A percentile compares a stretch with the other conserved stretches of the same genome.
These are phyloP conservation scores for Trichosanthes cucumerina DNA, from an alignment of 306 rosid genomes.

Conservation along the genomic window DNA sequence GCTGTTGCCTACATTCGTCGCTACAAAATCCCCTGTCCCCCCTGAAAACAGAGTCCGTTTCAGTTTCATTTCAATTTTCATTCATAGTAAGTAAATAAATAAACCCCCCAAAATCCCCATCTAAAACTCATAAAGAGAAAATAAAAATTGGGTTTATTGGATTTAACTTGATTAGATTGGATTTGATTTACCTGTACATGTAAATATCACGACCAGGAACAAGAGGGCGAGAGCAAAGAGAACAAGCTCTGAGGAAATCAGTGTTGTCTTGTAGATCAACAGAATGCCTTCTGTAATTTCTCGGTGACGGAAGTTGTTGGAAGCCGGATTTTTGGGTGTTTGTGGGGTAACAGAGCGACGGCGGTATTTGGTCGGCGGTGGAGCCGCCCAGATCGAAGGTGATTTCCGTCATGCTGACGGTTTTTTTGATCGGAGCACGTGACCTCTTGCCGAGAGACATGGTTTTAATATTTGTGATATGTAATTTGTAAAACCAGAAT, in stretches of 20 bases:
- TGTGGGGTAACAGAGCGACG: not conserved
- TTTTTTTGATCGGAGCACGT: constrained; percentile 68
- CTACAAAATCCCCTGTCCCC: constrained; percentile 88
- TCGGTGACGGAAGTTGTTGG: constrained; percentile 31
- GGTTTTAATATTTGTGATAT: not conserved
- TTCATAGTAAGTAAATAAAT: too few relatives aligned
- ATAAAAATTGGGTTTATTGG: not conserved
- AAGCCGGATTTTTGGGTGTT: not conserved
- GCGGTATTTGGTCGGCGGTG: not conserved
- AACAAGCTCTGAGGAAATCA: constrained; percentile 59
- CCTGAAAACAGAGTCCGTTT: constrained; percentile 16
- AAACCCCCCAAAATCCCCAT: not conserved
- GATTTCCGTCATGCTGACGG: constrained; percentile 75
- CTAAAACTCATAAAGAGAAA: not conserved
- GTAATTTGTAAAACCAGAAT: not conserved
- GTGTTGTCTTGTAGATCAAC: constrained; percentile 28
- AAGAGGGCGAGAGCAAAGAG: constrained; percentile 64
- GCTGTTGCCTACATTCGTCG: constrained; percentile 77
- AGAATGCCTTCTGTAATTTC: constrained; percentile 30
- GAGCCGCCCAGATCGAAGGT: constrained; percentile 50
- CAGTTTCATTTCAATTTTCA: not conserved
- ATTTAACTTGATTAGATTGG: not conserved
- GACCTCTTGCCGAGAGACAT: constrained; percentile 83
- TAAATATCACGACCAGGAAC: constrained; percentile 73
- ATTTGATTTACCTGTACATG: constrained; percentile 59